Evolutionary conservation across 805 yeast genomes (phyloP), one percentile per base, ranked within the genome.

Genomic region (Candida maris): DNA sequence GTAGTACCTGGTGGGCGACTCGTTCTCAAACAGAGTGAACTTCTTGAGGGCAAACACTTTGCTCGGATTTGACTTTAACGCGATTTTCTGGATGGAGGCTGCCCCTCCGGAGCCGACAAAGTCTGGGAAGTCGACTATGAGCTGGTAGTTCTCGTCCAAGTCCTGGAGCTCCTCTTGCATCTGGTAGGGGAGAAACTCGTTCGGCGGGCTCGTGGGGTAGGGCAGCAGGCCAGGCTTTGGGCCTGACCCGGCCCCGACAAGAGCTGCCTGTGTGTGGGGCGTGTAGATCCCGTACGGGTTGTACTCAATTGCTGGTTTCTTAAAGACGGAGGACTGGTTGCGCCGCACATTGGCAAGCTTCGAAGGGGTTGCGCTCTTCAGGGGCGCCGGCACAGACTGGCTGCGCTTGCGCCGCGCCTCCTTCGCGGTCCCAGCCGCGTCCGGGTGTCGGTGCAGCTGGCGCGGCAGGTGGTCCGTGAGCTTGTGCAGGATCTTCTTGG

Each of bases 21-120:
- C 88, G 37, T 73, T 70, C 19, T 68, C 57, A 38, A 83, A 71
- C 32, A 81, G 58, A 6, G 71, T 64, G 48, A 84, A 77, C 52
- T 75, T 76, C 57, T 84, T 84, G 51, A 83, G 65, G 0, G 91
- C 91, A 57, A 61, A 81, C 5, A 68, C 45, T 39, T 70, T 67
- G 37, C 67, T 68, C 16, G 58, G 54, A 17, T 56, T 47, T 12
- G 32, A 32, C 27, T 62, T 57, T 12, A 62, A 56, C 35, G 58
- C 51, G 3, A 73, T 58, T 38, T 71, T 72, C 37, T 80, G 65
- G 15, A 84, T 88, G 32, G 74, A 73, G 4, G 86, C 74, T 2
- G 84, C 75, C 3, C 89, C 89, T 32, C 94, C 93, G 37, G 71
- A 74, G 3, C 89, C 93, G 34, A 84, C 42, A 20, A 33, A 46